Evolutionary conservation across 2,329 filamentous ascomycete species (phyloP), one percentile per base, ranked within the genome.

Genomic region (Fusarium luffae): DNA sequence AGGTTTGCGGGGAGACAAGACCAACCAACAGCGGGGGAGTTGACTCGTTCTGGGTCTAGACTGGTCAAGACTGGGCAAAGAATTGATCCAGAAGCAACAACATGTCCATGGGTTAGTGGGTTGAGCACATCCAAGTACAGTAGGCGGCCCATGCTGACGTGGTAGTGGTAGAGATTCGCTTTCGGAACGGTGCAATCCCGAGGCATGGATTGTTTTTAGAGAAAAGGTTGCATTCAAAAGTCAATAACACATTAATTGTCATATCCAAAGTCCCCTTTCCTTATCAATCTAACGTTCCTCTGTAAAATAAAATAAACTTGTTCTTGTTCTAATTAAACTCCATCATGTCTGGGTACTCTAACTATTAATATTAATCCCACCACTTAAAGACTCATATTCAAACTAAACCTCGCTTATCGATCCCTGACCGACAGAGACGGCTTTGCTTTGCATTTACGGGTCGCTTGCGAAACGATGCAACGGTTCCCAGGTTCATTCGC

Each of bases 381-480:
- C 49, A 52, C 21, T 42, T 4, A 43, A 12, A 23, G 19, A 43
- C 13, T 43, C 9, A 18, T 7, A 14, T 23, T 23, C 25, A 18
- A 28, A n/a, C 10, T 5, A 27, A 7, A 46, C 44, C 41, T 70
- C 67, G 68, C 68, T 70, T 68, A 70, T 68, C 68, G 63, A 40
- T 47, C 42, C 42, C 27, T 52, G 49, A 14, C 21, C 21, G 34
- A 37, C 34, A 11, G 34, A 37, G 18, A 37, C 34, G 18, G 49
- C n/a, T 32, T 49, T 50, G 48, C 64, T 71, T 71, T 64, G 28
- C 41, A 51, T 48, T 19, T 5, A 30, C 49, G 47, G 28, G 61
- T 75, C 73, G 73, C 70, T 54, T 75, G 23, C 73, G 63, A 75
- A 74, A 70, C 73, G 71, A 70, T 70, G 65, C 54, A 68, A 72